phyloP scores from a whole-genome alignment of 176 grass and related monocot genomes.

The Urochloa ruziziensis region DNA sequence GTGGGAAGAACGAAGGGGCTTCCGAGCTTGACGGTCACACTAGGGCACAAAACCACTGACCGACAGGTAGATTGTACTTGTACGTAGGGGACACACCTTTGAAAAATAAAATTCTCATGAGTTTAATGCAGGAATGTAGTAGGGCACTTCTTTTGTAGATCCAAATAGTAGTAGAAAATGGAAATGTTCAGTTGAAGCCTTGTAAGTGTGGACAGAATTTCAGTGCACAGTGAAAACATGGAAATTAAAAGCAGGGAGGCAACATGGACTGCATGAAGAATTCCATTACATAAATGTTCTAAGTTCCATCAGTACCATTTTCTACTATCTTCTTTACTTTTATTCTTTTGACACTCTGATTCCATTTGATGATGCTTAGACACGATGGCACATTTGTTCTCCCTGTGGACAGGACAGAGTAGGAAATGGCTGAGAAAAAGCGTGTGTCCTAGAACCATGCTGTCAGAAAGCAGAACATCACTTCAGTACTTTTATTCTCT shows the following conservation, averaged over 20 bases:
- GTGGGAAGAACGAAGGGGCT: background rate
- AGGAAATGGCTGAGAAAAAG: constrained; percentile 3
- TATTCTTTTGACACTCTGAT: background rate
- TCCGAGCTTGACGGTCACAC: constrained; percentile 25
- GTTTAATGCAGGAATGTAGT: background rate
- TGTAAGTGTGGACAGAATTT: background rate
- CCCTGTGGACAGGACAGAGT: constrained; percentile 17
- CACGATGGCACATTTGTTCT: background rate
- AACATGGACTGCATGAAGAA: background rate
- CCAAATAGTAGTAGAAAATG: background rate
- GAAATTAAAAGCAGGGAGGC: background rate
- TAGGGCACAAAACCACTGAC: background rate
- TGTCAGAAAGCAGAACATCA: constrained; percentile 25
- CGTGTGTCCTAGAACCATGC: constrained; percentile 10
- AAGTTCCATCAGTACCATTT: background rate
- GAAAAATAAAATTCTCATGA: background rate
- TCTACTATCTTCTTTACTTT: background rate
- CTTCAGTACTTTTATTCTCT: background rate
- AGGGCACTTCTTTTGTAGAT: background rate
- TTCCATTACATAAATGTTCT: background rate
- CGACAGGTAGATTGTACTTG: background rate
- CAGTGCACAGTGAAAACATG: background rate
- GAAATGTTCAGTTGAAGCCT: background rate
- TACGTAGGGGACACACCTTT: background rate
- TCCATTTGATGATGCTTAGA: background rate